These are phyloP conservation scores for Osmanthus fragrans DNA, from an alignment of 257 asterid species.

Conservation along the genomic window DNA sequence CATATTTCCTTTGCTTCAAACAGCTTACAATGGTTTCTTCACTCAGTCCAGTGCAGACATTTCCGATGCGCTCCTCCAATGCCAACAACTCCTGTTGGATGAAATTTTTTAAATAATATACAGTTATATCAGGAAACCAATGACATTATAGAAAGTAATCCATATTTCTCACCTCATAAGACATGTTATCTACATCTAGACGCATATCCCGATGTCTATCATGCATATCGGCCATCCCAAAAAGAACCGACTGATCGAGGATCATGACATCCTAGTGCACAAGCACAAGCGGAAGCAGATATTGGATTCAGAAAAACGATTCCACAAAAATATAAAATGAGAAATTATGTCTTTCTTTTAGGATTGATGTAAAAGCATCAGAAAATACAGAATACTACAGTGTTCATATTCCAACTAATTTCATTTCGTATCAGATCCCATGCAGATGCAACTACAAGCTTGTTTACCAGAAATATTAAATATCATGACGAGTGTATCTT, in stretches of 20 bases:
- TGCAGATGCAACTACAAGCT: too few relatives aligned
- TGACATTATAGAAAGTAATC: not conserved
- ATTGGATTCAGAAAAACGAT: not conserved
- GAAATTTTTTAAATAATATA: slow-evolving; percentile 2
- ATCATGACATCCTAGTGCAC: slow-evolving; percentile 50
- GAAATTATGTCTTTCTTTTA: not conserved
- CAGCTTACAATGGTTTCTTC: slow-evolving; percentile 46
- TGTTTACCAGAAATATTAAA: too few relatives aligned
- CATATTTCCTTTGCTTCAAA: slow-evolving; percentile 44
- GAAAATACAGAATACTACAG: not conserved
- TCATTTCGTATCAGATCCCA: too few relatives aligned
- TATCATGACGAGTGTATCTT: too few relatives aligned
- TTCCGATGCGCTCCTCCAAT: slow-evolving; percentile 68
- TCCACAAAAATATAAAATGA: not conserved
- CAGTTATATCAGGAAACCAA: not conserved
- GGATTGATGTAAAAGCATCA: not conserved
- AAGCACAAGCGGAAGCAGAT: slow-evolving; percentile 17
- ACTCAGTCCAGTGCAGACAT: slow-evolving; percentile 63
- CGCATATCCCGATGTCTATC: slow-evolving; percentile 74
- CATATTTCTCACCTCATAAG: slow-evolving; percentile 53
- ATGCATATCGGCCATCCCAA: slow-evolving; percentile 56
- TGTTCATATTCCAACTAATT: not conserved
- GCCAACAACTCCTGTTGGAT: slow-evolving; percentile 61
- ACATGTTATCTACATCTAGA: slow-evolving; percentile 74
- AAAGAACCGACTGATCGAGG: slow-evolving; percentile 53